Percentiles rank a stretch among this genome's conserved stretches.
Evolutionary conservation across 163 green algal genomes (phyloP).

Genomic region (Scenedesmus sp.): DNA sequence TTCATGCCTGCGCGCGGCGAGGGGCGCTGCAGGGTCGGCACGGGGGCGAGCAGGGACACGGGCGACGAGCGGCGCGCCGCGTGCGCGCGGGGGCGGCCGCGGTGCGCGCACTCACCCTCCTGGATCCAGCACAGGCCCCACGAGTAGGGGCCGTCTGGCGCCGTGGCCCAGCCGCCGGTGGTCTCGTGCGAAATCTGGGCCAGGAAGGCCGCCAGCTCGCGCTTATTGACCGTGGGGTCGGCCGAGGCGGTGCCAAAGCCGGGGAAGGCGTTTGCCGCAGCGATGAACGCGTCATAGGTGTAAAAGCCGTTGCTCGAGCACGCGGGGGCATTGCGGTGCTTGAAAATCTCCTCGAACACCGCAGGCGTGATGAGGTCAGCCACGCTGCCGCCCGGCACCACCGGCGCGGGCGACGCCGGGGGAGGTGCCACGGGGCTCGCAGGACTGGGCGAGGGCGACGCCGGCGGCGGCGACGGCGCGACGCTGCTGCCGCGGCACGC

Average conservation of each 20-base stretch:
- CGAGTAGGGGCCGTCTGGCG: too few species aligned
- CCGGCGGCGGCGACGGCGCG: not conserved
- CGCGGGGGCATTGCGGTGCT: too few species aligned
- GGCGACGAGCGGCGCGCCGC: too few species aligned
- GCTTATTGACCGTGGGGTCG: constrained; percentile 1
- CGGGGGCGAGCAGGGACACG: too few species aligned
- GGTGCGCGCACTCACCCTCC: not conserved
- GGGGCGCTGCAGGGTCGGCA: not conserved
- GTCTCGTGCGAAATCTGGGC: constrained; percentile 37
- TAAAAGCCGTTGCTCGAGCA: constrained; percentile 12
- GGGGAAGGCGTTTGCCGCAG: constrained; percentile 21
- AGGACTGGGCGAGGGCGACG: too few species aligned
- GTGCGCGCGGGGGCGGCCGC: not conserved
- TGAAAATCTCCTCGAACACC: too few species aligned
- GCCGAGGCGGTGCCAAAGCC: not conserved
- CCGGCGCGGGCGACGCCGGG: not conserved
- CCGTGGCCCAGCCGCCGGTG: not conserved
- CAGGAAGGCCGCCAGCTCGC: constrained; percentile 42
- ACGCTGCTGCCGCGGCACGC: too few species aligned
- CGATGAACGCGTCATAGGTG: constrained; percentile 23
- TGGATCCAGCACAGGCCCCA: too few species aligned
- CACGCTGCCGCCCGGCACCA: not conserved
- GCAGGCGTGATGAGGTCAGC: not conserved
- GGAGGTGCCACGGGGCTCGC: too few species aligned
- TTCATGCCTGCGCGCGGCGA: not conserved